Conservation (phyloP, 2,329 filamentous ascomycete genomes). For the Pestalotiopsis sp. region DNA sequence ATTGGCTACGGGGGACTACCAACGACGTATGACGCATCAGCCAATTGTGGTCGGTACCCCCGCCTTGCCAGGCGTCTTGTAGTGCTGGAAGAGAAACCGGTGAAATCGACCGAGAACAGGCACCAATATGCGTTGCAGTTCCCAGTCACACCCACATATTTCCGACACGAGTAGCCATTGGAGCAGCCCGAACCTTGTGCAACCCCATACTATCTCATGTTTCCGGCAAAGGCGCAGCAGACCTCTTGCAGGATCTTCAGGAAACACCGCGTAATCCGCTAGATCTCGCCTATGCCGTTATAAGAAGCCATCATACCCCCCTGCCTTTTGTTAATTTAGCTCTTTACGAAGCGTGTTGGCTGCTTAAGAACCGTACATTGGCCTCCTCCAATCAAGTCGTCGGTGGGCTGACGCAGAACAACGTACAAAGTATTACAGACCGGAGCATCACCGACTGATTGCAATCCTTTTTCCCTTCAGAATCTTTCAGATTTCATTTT, state of each 20-base stretch:
- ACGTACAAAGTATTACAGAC: not conserved
- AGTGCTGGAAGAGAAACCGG: conserved; percentile 2
- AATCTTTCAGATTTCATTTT: not conserved
- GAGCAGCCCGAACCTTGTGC: conserved; percentile 1
- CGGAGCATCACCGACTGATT: not conserved
- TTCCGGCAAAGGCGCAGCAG: conserved; percentile 2
- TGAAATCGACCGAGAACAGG: not conserved
- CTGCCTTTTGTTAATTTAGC: not conserved
- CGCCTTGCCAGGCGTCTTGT: not conserved
- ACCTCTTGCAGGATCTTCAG: conserved; percentile 1
- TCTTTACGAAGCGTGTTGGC: not conserved
- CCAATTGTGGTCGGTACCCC: conserved; percentile 4
- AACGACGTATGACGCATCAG: conserved; percentile 1
- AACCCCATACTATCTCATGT: not conserved
- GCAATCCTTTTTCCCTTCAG: not conserved
- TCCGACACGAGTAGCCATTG: not conserved
- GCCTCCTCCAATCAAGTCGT: not conserved
- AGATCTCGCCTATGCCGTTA: conserved; percentile 1
- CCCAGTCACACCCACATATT: not conserved
- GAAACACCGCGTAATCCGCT: not conserved
- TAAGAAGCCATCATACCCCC: conserved; percentile 9
- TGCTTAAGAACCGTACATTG: not conserved
- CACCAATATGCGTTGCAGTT: conserved; percentile 8
- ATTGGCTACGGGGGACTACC: not conserved
- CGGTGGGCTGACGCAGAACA: not conserved